These are phyloP conservation scores for Podosphaera fusca DNA, from an alignment of 2,329 filamentous ascomycete genomes.

Conservation along the genomic window DNA sequence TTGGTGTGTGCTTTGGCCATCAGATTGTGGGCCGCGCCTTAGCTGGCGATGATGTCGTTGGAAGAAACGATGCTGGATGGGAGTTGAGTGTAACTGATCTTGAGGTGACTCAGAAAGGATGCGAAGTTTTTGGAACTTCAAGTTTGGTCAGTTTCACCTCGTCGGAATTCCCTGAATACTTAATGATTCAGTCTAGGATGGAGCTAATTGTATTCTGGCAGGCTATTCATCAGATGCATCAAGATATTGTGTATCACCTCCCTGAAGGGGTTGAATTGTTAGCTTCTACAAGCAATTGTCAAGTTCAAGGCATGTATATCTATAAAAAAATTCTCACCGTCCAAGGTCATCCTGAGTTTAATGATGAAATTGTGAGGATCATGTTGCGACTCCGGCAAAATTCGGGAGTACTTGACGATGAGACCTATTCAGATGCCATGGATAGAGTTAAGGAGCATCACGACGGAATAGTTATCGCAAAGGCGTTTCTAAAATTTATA, in stretches of 20 bases:
- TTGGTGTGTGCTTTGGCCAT: slow-evolving; percentile 74
- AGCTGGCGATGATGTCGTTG: slow-evolving; percentile 33
- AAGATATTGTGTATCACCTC: slow-evolving; percentile 45
- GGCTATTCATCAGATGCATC: slow-evolving; percentile 70
- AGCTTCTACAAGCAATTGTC: slow-evolving; percentile 41
- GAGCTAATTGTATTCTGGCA: slow-evolving; percentile 18
- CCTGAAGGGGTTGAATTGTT: slow-evolving; percentile 38
- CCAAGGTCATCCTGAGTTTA: slow-evolving; percentile 77
- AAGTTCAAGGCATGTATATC: slow-evolving; percentile 59
- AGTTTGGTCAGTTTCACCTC: slow-evolving; percentile 22
- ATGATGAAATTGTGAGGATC: slow-evolving; percentile 43
- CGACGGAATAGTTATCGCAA: slow-evolving; percentile 55
- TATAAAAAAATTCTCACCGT: slow-evolving; percentile 46
- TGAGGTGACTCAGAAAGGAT: slow-evolving; percentile 43
- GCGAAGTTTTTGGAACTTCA: slow-evolving; percentile 45
- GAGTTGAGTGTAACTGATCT: slow-evolving; percentile 56
- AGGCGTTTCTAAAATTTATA: slow-evolving; percentile 56
- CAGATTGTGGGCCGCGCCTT: slow-evolving; percentile 61
- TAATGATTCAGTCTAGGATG: not conserved
- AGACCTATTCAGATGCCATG: slow-evolving; percentile 45
- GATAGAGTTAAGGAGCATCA: slow-evolving; percentile 41
- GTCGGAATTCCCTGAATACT: not conserved
- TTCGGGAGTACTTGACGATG: slow-evolving; percentile 45
- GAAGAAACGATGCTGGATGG: slow-evolving; percentile 47
- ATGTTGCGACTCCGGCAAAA: slow-evolving; percentile 40